These are phyloP conservation scores for Fonsecaea erecta DNA, from an alignment of 2,329 filamentous ascomycete species.

Conservation along the genomic window DNA sequence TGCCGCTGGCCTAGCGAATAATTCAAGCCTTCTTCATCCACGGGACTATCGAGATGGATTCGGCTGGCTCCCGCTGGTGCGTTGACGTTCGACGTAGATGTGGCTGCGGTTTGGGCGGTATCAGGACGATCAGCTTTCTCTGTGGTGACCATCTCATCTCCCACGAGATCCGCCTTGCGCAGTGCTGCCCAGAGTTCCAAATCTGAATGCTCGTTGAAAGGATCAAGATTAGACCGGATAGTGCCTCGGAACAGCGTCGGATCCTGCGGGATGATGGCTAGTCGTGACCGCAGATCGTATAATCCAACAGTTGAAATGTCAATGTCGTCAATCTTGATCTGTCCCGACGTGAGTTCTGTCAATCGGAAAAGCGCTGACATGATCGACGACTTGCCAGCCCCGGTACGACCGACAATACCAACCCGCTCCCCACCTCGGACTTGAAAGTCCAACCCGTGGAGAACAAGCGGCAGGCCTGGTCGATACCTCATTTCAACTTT, in stretches of 20 bases:
- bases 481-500: constrained; percentile 81
- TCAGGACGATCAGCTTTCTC: constrained; percentile 47
- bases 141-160: constrained; percentile 52
- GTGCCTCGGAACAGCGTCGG: constrained; percentile 52
- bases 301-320: constrained; percentile 50
- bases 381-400: constrained; percentile 53
- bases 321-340: constrained; percentile 50
- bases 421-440: constrained; percentile 53
- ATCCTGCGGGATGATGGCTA: constrained; percentile 54
- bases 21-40: constrained; percentile 94
- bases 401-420: constrained; percentile 53
- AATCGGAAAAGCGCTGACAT: constrained; percentile 53
- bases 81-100: constrained; percentile 33
- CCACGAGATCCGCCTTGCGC: constrained; percentile 53
- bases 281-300: constrained; percentile 48
- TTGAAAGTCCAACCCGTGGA: constrained; percentile 64
- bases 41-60: constrained; percentile 79
- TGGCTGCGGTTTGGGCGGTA: constrained; percentile 27
- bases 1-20: constrained; percentile 95
- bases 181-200: constrained; percentile 55
- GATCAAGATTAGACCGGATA: constrained; percentile 52
- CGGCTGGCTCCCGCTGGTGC: constrained; percentile 48
- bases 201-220: constrained; percentile 52
- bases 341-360: constrained; percentile 48
- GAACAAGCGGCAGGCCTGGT: constrained; percentile 70